Base-by-base conservation (phyloP, 2,329 filamentous ascomycete genomes). In the Sarocladium strictum region DNA sequence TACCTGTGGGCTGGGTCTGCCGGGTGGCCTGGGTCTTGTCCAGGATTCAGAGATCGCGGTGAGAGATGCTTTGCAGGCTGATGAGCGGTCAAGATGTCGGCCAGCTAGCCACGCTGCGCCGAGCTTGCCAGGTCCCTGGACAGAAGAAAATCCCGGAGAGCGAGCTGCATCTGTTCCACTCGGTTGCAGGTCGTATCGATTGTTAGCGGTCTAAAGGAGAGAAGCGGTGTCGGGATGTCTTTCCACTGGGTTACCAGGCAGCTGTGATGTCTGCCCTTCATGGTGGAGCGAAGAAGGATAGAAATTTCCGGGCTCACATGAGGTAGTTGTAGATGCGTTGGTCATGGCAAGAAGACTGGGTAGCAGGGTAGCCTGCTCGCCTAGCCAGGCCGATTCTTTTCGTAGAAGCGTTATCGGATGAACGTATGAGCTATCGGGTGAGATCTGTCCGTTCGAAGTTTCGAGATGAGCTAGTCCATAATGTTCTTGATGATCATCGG, bases 61-160 rank as follows among this genome's bases (percentile, higher is more conserved):
- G 10, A 35, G 29, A 3, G 24, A 35, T 51, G 26, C 47, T 24
- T 11, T 51, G 47, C 47, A 51, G 27, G 17, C 21, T 51, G 47
- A 51, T 35, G 47, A 51, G 47, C 47, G 47, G 47, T 51, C 47
- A 51, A 51, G 23, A 51, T 33, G 47, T 35, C 27, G n/a, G 12
- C 9, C 15, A 51, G 47, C 47, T 26, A 29, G 35, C 15, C 27
- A 51, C 21, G 15, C 5, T 6, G n/a, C 47, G n/a, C 47, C 47
- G 47, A 51, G 27, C n/a, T 7, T n/a, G 43, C n/a, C 43, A 43
- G 5, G 17, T 43, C 21, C n/a, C 17, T 43, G 17, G 9, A 23
- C 7, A 24, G 11, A 11, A 12, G 3, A 14, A 33, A 12, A 35
- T 19, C 29, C 47, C 17, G n/a, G 47, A 27, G n/a, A 12, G 35